Evolutionary conservation across 352 stramenopile species (phyloP).

Genomic region (Globisporangium rhizosaccharum): DNA sequence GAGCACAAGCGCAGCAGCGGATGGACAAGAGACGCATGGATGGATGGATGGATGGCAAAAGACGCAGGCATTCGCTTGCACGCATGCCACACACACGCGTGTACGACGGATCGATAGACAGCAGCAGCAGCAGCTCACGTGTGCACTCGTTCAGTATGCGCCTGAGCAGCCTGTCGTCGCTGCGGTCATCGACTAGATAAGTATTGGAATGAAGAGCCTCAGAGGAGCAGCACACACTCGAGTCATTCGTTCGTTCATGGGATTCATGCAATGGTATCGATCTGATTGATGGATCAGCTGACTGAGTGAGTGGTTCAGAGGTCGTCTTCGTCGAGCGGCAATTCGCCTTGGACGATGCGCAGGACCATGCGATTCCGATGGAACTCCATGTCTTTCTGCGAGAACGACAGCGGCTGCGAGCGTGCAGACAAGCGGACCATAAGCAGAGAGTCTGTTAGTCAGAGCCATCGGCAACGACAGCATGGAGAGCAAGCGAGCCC

Average conservation of each 20-base stretch:
- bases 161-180: no score
- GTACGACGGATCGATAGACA: no score
- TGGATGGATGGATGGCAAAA: not conserved
- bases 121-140: no score
- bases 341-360: slow-evolving; percentile 51
- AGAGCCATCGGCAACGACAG: not conserved
- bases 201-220: not conserved
- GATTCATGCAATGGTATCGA: not conserved
- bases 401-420: slow-evolving; percentile 52
- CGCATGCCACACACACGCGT: no score
- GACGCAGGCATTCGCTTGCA: no score
- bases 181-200: not conserved
- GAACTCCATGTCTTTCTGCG: slow-evolving; percentile 81
- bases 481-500: slow-evolving; percentile 2
- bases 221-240: not conserved
- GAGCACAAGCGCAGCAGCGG: not conserved
- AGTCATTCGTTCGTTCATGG: not conserved
- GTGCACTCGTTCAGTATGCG: no score
- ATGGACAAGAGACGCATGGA: not conserved
- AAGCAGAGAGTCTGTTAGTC: not conserved
- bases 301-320: slow-evolving; percentile 23
- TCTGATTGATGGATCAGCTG: not conserved
- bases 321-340: slow-evolving; percentile 71
- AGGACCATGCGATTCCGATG: slow-evolving; percentile 80
- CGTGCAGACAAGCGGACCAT: not conserved